phyloP scores from a whole-genome alignment of 1,284 basidiomycete genomes.

The Ustilago tritici region DNA sequence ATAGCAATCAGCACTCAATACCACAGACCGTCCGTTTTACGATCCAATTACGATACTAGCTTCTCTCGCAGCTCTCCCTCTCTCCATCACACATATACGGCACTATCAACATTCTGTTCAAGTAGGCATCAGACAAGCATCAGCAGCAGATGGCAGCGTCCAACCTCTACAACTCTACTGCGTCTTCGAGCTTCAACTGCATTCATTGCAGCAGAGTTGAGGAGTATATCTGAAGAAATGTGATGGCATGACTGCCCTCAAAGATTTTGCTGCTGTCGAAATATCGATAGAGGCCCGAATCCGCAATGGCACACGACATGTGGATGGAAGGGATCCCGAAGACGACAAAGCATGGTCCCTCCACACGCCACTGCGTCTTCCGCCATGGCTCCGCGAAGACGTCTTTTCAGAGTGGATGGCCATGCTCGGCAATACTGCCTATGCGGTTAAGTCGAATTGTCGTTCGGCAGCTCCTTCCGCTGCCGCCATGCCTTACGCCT shows the following conservation, averaged over 20 bases:
- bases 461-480: background rate
- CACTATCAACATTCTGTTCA: background rate
- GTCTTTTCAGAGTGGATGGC: background rate
- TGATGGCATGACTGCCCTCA: background rate
- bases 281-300: conserved; percentile 6
- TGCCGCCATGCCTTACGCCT: background rate
- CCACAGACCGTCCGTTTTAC: too few relatives aligned
- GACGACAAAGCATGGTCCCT: background rate
- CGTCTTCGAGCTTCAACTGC: background rate
- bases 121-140: conserved; percentile 7
- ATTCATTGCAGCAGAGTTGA: too few relatives aligned
- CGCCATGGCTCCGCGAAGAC: background rate
- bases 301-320: background rate
- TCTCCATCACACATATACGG: background rate
- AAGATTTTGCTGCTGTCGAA: conserved; percentile 6
- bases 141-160: background rate
- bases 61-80: background rate
- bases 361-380: background rate
- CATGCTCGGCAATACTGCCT: too few relatives aligned
- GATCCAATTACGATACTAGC: background rate
- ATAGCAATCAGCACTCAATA: background rate
- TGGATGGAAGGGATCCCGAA: background rate
- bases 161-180: background rate
- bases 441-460: background rate
- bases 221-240: background rate